A percentile compares a stretch with the other conserved stretches of the same genome.
Conservation (phyloP, 2,329 filamentous ascomycete genomes). For the Fusarium pseudonygamai region DNA sequence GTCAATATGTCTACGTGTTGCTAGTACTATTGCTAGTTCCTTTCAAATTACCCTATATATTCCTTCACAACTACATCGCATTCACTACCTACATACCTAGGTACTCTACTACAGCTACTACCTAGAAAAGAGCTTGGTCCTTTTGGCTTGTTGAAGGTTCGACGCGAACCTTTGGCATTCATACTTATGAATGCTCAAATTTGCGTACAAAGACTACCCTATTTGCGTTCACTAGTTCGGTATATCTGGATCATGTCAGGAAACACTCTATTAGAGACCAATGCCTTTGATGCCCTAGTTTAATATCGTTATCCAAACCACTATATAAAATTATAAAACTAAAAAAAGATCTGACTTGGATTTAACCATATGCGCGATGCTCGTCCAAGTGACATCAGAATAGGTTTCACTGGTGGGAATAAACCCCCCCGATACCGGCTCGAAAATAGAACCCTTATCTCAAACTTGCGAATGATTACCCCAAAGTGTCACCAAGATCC, state of each 20-base stretch:
- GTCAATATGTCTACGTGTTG: not conserved
- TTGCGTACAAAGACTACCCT: not conserved
- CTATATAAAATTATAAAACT: no score
- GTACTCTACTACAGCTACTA: no score
- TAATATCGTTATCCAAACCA: not conserved
- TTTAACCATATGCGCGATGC: no score
- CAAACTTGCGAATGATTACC: conserved; percentile 25
- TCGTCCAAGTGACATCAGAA: not conserved
- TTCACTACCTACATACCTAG: not conserved
- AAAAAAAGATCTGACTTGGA: not conserved
- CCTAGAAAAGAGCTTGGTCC: not conserved
- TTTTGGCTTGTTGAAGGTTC: no score
- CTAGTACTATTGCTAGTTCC: not conserved
- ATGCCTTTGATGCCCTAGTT: not conserved
- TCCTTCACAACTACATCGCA: not conserved
- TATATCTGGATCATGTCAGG: not conserved
- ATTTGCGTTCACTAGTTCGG: not conserved
- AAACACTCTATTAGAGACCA: not conserved
- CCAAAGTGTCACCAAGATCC: conserved; percentile 15
- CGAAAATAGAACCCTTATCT: conserved; percentile 20
- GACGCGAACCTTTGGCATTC: not conserved
- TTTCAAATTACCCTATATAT: not conserved
- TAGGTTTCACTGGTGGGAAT: conserved; percentile 2
- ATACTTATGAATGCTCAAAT: not conserved
- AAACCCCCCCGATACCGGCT: conserved; percentile 23